These are phyloP conservation scores for Talaromyces sp. DNA, from an alignment of 2,329 filamentous ascomycete species.

Conservation along the genomic window DNA sequence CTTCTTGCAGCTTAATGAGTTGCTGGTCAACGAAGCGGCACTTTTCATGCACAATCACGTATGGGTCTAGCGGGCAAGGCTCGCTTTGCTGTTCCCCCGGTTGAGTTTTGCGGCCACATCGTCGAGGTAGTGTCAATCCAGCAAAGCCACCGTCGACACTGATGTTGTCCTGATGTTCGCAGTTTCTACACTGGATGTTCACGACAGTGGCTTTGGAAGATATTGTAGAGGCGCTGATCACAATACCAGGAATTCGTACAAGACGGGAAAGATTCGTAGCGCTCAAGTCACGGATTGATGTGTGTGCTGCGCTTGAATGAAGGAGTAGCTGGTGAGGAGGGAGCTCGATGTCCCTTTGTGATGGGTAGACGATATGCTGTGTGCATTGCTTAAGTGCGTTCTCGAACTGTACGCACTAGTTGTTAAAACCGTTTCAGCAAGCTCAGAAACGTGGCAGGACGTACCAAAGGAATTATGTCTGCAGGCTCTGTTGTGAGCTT, in stretches of 20 bases:
- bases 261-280: conserved; percentile 89
- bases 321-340: conserved; percentile 93
- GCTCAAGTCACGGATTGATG: conserved; percentile 90
- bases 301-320: conserved; percentile 84
- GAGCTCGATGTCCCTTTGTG: conserved; percentile 62
- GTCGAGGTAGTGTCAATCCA: conserved; percentile 77
- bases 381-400: conserved; percentile 85
- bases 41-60: conserved; percentile 91
- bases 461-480: conserved; percentile 85
- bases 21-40: conserved; percentile 96
- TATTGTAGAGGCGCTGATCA: conserved; percentile 94
- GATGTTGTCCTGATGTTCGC: conserved; percentile 67
- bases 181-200: conserved; percentile 83
- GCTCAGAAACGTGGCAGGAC: conserved; percentile 26
- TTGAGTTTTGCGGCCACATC: conserved; percentile 62
- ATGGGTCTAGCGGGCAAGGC: conserved; percentile 87
- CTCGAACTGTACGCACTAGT: conserved; percentile 66
- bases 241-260: conserved; percentile 94
- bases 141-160: conserved; percentile 80
- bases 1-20: conserved; percentile 95
- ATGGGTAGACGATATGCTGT: conserved; percentile 86
- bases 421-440: not conserved
- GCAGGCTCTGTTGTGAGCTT: conserved; percentile 83
- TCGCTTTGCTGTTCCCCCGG: conserved; percentile 64
- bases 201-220: conserved; percentile 91